Evolutionary conservation across 2,329 filamentous ascomycete genomes (phyloP), one percentile per base, ranked within the genome.

Genomic region (Neurospora crassa): DNA sequence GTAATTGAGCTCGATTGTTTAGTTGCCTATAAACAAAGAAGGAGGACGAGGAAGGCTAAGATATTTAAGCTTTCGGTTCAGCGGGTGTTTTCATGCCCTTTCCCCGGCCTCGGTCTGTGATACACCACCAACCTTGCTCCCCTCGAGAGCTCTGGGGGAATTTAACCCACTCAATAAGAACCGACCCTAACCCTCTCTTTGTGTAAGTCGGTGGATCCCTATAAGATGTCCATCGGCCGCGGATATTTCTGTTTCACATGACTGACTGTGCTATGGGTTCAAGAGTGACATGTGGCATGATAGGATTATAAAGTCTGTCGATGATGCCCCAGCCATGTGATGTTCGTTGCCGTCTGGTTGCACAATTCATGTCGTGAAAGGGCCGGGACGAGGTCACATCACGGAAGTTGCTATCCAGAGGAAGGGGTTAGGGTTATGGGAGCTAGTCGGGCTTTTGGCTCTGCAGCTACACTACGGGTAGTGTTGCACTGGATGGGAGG

Each of bases 391-490:
- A 59, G 24, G 20, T 59, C 47, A 2, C 24, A 59, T 29, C 3
- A 10, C 14, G 24, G 47, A 34, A 0, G 24, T 34, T 59, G 24
- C 11, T 14, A 20, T 53, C 45, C 20, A 34, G 1, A 1, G 8
- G 2, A 1, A 18, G 45, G 73, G 73, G 72, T 73, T 73, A 73
- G 73, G 73, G 72, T 74, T 59, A 1, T 37, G 1, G 6, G 34
- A 8, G 16, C 6, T 34, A 3, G 5, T 24, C 20, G 2, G 24
- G 45, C 45, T 53, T 18, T 45, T 53, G 45, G 20, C 45, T 53
- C 45, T 53, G 45, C 45, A 24, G 45, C 8, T 45, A 2, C 34
- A 37, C 34, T 37, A 37, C 34, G 7, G 5, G 7, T 18, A 45
- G 18, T 4, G 43, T 45, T 47, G 24, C 47, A 47, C 69, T 73